Evolutionary conservation across 495 filamentous ascomycete genomes (phyloP), one percentile per base, ranked within the genome.

Genomic region (Xylaria grammica): DNA sequence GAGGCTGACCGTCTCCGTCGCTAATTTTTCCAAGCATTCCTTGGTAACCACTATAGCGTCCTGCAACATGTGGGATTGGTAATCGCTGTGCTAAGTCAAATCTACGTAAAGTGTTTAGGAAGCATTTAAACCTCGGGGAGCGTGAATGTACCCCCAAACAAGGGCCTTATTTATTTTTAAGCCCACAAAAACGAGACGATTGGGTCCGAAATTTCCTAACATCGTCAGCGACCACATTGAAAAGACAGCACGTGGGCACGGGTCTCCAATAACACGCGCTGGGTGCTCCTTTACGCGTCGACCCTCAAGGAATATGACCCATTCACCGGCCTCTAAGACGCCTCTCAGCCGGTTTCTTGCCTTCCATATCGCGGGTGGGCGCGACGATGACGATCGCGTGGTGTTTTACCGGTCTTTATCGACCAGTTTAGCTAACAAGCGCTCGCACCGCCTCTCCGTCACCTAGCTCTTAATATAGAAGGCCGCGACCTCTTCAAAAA

Each of bases 401-500:
- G n/a, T n/a, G n/a, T n/a, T n/a, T n/a, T n/a, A n/a, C n/a, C n/a
- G n/a, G n/a, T n/a, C n/a, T n/a, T n/a, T 62, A 30, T 71, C 53
- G 50, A 91, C 88, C 5, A 91, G 79, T 48, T 92, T 92, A 40
- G 86, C 84, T 0, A 68, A 69, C 4, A 90, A 77, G 55, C 89
- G 86, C 1, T 87, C 87, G 70, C 87, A 89, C 2, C 87, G 87
- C 72, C 91, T 91, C 53, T 81, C 85, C 52, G 77, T 74, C 22
- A 89, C 82, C 67, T 91, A 88, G 75, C 91, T 89, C 76, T 92
- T 89, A 60, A 91, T 83, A 65, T 91, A 88, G 64, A 91, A 80
- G 9, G 82, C 90, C 4, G 89, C 89, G 0, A 91, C 86, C n/a
- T 87, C 87, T 10, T 86, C 82, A n/a, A 81, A 80, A 45, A 86